Evolutionary conservation across 2,329 filamentous ascomycete species (phyloP).

Genomic region (Penicillium sp.): DNA sequence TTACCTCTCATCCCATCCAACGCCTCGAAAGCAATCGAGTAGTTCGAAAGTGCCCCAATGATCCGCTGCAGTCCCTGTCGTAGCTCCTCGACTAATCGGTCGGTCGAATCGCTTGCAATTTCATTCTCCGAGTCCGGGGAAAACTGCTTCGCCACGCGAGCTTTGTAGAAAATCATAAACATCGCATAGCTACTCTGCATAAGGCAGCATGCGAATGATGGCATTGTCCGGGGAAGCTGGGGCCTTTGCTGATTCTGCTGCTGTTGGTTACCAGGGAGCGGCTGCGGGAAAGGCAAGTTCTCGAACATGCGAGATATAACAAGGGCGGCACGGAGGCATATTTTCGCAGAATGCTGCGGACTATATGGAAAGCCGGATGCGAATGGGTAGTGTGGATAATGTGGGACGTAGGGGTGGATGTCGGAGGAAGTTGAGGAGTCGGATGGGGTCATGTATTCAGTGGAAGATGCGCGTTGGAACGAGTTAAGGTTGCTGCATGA

Average conservation of each 20-base stretch:
- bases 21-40: conserved; percentile 43
- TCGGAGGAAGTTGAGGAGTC: conserved; percentile 34
- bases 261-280: conserved; percentile 23
- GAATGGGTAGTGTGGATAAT: conserved; percentile 31
- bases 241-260: conserved; percentile 5
- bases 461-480: conserved; percentile 28
- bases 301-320: conserved; percentile 44
- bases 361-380: conserved; percentile 42
- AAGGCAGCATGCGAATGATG: conserved; percentile 47
- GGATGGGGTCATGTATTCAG: conserved; percentile 35
- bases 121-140: conserved; percentile 25
- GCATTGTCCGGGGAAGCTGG: conserved; percentile 43
- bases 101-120: conserved; percentile 22
- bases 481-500: conserved; percentile 31
- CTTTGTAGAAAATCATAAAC: conserved; percentile 47
- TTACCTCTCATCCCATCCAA: conserved; percentile 46
- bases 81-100: conserved; percentile 37
- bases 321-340: conserved; percentile 42
- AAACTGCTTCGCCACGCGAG: conserved; percentile 36
- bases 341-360: conserved; percentile 40
- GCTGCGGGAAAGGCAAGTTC: conserved; percentile 37
- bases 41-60: conserved; percentile 39
- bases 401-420: conserved; percentile 26
- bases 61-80: conserved; percentile 39
- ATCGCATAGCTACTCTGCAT: conserved; percentile 50